Percentiles rank a stretch among this genome's conserved stretches.
These are phyloP conservation scores for Pseudogymnoascus sp. DNA, from an alignment of 2,329 filamentous ascomycete species.

Conservation along the genomic window DNA sequence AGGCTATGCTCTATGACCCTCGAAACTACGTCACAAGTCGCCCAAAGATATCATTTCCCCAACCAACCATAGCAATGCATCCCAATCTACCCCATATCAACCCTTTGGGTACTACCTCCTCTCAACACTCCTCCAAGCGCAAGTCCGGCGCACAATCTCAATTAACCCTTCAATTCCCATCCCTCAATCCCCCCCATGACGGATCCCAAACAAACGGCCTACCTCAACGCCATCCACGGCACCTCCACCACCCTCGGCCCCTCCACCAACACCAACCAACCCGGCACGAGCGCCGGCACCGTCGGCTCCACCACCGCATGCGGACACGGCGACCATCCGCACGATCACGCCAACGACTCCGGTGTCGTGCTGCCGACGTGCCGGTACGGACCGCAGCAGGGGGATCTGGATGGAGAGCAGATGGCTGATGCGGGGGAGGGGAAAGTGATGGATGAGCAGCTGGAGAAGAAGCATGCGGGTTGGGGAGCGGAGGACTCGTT, in stretches of 20 bases:
- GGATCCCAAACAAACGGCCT: conserved; percentile 23
- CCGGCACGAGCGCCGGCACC: conserved; percentile 20
- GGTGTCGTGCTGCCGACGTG: conserved; percentile 19
- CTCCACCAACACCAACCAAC: conserved; percentile 13
- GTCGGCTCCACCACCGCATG: conserved; percentile 24
- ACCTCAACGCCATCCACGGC: conserved; percentile 19
- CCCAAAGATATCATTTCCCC: not conserved
- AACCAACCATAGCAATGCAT: not conserved
- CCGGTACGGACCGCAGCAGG: conserved; percentile 23
- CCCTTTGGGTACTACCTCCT: not conserved
- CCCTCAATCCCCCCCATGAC: conserved; percentile 19
- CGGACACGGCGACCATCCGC: conserved; percentile 23
- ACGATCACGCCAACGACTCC: conserved; percentile 23
- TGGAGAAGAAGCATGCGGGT: conserved; percentile 26
- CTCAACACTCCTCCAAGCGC: not conserved
- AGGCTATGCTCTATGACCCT: not conserved
- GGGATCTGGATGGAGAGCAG: conserved; percentile 26
- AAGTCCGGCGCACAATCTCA: not conserved
- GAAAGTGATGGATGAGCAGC: conserved; percentile 24
- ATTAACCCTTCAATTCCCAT: not conserved
- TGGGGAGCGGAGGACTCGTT: conserved; percentile 25
- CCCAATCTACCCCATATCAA: not conserved
- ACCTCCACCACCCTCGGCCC: conserved; percentile 22
- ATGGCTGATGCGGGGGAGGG: conserved; percentile 25
- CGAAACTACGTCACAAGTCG: not conserved